phyloP scores from a whole-genome alignment of 2,329 filamentous ascomycete species.

The Furcasterigmium sp. region DNA sequence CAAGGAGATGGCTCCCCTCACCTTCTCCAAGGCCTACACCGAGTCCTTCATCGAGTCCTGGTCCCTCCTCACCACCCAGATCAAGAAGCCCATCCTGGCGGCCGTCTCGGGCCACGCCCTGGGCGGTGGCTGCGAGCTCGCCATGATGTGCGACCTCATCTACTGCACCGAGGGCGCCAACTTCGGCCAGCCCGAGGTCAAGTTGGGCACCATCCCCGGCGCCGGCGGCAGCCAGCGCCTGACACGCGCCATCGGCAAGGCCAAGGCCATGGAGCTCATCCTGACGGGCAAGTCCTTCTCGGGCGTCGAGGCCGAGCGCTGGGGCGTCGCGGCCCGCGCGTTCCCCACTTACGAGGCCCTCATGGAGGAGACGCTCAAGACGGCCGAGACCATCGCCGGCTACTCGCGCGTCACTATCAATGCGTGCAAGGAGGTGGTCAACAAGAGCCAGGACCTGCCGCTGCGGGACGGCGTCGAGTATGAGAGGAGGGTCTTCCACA shows the following conservation, averaged over 20 bases:
- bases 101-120: constrained; percentile 93
- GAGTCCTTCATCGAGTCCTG: constrained; percentile 92
- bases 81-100: constrained; percentile 92
- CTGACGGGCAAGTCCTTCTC: constrained; percentile 80
- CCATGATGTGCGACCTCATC: constrained; percentile 94
- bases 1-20: constrained; percentile 95
- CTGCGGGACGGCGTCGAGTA: constrained; percentile 90
- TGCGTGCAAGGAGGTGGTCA: constrained; percentile 95
- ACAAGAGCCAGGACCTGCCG: constrained; percentile 92
- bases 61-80: constrained; percentile 75
- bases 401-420: constrained; percentile 84
- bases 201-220: constrained; percentile 86
- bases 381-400: constrained; percentile 83
- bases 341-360: constrained; percentile 78
- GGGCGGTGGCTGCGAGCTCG: constrained; percentile 91
- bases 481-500: constrained; percentile 90
- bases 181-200: constrained; percentile 97
- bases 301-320: constrained; percentile 78
- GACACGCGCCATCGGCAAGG: constrained; percentile 77
- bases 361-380: constrained; percentile 74
- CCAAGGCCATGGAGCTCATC: constrained; percentile 85
- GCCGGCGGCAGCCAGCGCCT: constrained; percentile 88
- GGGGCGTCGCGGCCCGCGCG: constrained; percentile 81
- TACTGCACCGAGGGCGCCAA: constrained; percentile 84
- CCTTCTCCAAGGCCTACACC: constrained; percentile 82